These are phyloP conservation scores for Hippophae tibetana DNA, from an alignment of 306 rosid genomes.

Conservation along the genomic window DNA sequence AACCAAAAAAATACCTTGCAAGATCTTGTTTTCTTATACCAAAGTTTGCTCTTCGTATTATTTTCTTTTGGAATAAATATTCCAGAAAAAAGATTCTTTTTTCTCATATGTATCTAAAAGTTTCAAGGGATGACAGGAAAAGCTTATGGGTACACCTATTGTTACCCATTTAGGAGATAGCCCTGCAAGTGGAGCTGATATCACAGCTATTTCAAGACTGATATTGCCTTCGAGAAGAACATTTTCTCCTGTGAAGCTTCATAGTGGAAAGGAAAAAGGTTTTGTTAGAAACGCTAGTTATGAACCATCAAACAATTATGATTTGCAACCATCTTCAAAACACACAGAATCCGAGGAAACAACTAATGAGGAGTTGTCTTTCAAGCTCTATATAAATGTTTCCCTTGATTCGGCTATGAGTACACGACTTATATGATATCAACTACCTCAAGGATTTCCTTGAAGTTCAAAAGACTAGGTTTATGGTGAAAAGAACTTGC, in stretches of 20 bases:
- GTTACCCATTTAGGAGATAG: conserved; percentile 63
- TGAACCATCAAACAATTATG: conserved; percentile 41
- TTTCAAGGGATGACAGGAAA: conserved; percentile 53
- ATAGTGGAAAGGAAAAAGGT: conserved; percentile 62
- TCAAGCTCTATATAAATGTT: conserved; percentile 57
- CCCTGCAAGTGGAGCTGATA: conserved; percentile 44
- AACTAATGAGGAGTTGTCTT: conserved; percentile 44
- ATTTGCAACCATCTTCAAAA: conserved; percentile 23
- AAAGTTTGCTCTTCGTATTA: too few relatives aligned
- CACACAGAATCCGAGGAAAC: conserved; percentile 39
- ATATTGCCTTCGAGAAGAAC: conserved; percentile 63
- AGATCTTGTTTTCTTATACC: too few relatives aligned
- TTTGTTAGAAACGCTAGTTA: conserved; percentile 35
- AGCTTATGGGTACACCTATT: conserved; percentile 78
- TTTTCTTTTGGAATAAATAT: background rate
- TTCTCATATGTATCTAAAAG: conserved; percentile 36
- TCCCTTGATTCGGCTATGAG: conserved; percentile 68
- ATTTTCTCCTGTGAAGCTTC: conserved; percentile 43
- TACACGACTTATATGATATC: conserved; percentile 55
- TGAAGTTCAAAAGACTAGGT: conserved; percentile 69
- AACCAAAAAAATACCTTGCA: too few relatives aligned
- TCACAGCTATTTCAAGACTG: conserved; percentile 47
- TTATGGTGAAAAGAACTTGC: conserved; percentile 68
- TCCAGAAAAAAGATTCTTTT: conserved; percentile 8
- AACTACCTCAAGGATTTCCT: conserved; percentile 84